Base-by-base conservation (phyloP, 2,329 filamentous ascomycete species). In the Alternaria gansuensis region DNA sequence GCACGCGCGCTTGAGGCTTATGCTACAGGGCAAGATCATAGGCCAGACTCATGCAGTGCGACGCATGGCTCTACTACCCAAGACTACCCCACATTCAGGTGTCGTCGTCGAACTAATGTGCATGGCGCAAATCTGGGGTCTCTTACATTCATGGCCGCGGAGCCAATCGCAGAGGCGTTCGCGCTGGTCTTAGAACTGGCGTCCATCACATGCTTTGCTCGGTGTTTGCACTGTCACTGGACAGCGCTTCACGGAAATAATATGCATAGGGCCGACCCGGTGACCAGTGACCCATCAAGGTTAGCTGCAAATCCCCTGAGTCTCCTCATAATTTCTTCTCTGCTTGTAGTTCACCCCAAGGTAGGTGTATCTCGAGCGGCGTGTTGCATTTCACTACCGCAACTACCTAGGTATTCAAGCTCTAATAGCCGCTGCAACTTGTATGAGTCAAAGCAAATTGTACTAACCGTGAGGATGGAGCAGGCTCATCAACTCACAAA, bases 241-340 rank as follows among this genome's bases (percentile, higher is more conserved):
- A 57, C 44, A 41, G 51, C 54, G 45, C 52, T 59, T 41, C 46
- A 60, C 62, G 62, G 64, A 61, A 59, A 66, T 69, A 59, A 68
- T 61, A 50, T 46, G 54, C 60, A 54, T 65, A 66, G 64, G 64
- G 66, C 71, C 64, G 68, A 68, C 60, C 70, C 70, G 68, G 67
- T 74, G 72, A 75, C 69, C 57, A 65, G 60, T 55, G 54, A 66
- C 67, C 55, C 50, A 69, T 69, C 54, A 26, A 59, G 68, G 57
- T 56, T 74, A 72, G 69, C 52, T 49, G 59, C 45, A 57, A 56
- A 51, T 54, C 63, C 62, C 56, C 58, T 55, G 14, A 33, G 39
- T 51, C 31, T 48, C n/a, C 29, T 50, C 43, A 57, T 43, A 33
- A 39, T 31, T 31, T 44, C 23, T 17, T 29, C n/a, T 29, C 21